phyloP scores from a whole-genome alignment of 2,329 filamentous ascomycete genomes.

The Nakataea oryzae region DNA sequence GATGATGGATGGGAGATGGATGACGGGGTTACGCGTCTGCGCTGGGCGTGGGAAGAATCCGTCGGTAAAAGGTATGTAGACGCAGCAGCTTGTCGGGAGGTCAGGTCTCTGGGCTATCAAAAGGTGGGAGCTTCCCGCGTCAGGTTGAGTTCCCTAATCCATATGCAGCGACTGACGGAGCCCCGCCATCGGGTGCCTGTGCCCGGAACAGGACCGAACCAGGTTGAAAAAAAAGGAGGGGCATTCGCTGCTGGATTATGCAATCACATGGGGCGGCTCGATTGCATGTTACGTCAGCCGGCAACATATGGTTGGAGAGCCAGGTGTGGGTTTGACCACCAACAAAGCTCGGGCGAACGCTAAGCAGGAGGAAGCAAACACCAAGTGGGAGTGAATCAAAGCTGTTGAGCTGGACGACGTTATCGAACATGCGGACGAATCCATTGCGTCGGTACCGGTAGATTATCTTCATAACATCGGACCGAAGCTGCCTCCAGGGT shows the following conservation, averaged over 20 bases:
- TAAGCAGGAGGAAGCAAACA: too few relatives aligned
- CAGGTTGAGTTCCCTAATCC: neutral
- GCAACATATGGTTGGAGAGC: neutral
- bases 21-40: neutral
- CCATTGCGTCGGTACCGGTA: too few relatives aligned
- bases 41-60: neutral
- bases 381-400: too few relatives aligned
- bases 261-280: neutral
- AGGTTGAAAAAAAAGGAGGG: neutral
- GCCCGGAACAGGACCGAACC: neutral
- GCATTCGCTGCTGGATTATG: neutral
- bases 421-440: too few relatives aligned
- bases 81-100: neutral
- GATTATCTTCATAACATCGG: neutral
- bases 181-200: neutral
- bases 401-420: neutral
- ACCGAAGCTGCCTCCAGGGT: neutral
- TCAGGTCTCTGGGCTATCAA: neutral
- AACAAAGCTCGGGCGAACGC: neutral
- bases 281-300: neutral
- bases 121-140: neutral
- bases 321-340: neutral
- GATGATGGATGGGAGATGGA: neutral
- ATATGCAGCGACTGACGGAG: neutral
- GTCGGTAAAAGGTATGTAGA: neutral